Evolutionary conservation across 495 filamentous ascomycete species (phyloP).

Genomic region (Cercophora sp.): DNA sequence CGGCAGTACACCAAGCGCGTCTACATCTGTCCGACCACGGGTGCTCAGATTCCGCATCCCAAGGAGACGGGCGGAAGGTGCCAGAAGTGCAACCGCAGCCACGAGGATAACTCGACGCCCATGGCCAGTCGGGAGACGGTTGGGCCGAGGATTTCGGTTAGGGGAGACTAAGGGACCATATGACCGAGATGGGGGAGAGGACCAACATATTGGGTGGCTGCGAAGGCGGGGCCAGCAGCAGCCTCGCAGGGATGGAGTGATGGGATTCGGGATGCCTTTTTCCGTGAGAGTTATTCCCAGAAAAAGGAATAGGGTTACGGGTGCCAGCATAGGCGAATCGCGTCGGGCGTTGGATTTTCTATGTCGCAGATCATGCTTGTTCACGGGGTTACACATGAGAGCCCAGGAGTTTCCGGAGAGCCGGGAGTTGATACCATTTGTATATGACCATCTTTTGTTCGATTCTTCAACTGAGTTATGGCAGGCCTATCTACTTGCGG

Average conservation of each 20-base stretch:
- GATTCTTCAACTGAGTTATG: too few species aligned
- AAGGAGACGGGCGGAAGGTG: slow-evolving; percentile 25
- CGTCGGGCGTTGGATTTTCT: too few species aligned
- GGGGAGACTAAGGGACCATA: neutral
- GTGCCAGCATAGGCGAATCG: neutral
- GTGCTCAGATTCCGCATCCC: slow-evolving; percentile 27
- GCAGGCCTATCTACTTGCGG: too few species aligned
- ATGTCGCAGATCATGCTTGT: too few species aligned
- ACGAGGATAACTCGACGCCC: slow-evolving; percentile 29
- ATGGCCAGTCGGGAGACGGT: slow-evolving; percentile 22
- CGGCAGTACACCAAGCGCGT: slow-evolving; percentile 28
- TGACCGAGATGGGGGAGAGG: neutral
- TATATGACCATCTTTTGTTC: too few species aligned
- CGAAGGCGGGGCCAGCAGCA: neutral
- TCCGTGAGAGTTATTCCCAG: too few species aligned
- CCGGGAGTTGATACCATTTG: too few species aligned
- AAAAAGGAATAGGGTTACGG: neutral
- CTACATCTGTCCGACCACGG: slow-evolving; percentile 30
- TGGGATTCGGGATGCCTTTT: too few species aligned
- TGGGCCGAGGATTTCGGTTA: neutral
- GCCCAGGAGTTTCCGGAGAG: too few species aligned
- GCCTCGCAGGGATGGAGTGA: too few species aligned
- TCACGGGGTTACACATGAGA: too few species aligned
- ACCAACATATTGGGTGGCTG: too few species aligned
- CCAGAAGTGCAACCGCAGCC: slow-evolving; percentile 22